Evolutionary conservation across 441 rosid species (phyloP), one percentile per base, ranked within the genome.

Genomic region (Euphorbia celastroides): DNA sequence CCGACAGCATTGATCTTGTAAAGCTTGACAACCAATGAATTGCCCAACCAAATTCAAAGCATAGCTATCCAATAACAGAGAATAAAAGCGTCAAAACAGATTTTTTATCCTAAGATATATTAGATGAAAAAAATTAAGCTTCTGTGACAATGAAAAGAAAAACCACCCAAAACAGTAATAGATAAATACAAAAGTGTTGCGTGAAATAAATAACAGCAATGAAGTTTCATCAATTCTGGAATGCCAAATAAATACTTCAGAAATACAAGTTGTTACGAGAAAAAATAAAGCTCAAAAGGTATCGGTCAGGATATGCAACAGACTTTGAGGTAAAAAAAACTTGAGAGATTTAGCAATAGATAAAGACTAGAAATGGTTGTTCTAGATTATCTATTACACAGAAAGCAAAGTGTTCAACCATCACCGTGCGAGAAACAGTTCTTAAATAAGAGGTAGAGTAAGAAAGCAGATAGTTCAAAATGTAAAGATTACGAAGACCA

Each of bases 1-100:
- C 59, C 77, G 77, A 77, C 92, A 92, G 72, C 99, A 92, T 77
- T 95, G 99, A 71, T 88, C 93, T 92, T 86, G 93, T 73, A 95
- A 75, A 72, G 89, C 79, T 71, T 77, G 78, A 73, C 62, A 78
- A 74, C 78, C 85, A 73, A 92, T 83, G 71, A 80, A 81, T 82
- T 88, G 97, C 57, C 95, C 99, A 64, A 85, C 79, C 88, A 95
- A 85, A 82, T 86, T 92, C 81, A 88, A 78, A 75, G 92, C 85
- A 70, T 95, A 95, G 72, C 98, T 95, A 89, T 75, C 78, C 65
- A 58, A 77, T 64, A 68, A 66, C 77, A 77, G 65, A 69, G 70
- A 44, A 16, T 34, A 70, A 67, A 68, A 13, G 23, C 60, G 59
- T 56, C 58, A 62, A 28, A 0, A 70, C 36, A 58, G 51, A 78